Evolutionary conservation across 225 moss, liverwort and hornwort genomes (phyloP), one percentile per base, ranked within the genome.

Genomic region (Neckera pumila): DNA sequence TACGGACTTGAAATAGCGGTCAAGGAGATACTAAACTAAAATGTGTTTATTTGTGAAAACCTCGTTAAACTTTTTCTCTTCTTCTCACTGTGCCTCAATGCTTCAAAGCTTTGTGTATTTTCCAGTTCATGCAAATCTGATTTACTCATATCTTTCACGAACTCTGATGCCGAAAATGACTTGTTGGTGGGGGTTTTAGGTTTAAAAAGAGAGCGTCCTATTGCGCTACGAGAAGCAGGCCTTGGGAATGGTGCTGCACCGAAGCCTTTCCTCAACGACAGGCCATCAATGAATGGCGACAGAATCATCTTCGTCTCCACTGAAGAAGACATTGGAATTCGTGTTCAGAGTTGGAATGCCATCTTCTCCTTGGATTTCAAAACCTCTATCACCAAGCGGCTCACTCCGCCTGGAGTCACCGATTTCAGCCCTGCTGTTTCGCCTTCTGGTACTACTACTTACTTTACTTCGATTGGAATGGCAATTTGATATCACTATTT

Each of bases 371-470:
- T 95, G 81, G 87, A 91, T 67, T 85, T 93, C 26, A 90, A 79
- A 83, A 89, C 93, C 22, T 86, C 85, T 42, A 64, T 40, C 33
- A 91, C 90, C 33, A 91, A 91, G 49, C 96, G 98, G 30, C 91
- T 98, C 53, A 97, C 96, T 88, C 98, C 98, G 22, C 79, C 79
- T 47, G 96, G 95, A 47, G 86, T 95, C 76, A 93, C 93, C 25
- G 98, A 98, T 86, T 96, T 93, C 92, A 98, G 98, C 84, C 96
- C 98, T 75, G 89, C 98, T 75, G 91, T 97, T 69, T 98, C 98
- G 43, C 97, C 98, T 33, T 95, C 95, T 60, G 93, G 93, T 93
- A 89, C 53, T 42, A 64, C 22, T 40, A 54, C 76, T 28, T 4
- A 79, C 17, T n/a, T 85, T 20, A 12, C 65, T 53, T 77, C 8